Evolutionary conservation across 345 rosid species (phyloP).

Genomic region (Citrus mangshanensis): DNA sequence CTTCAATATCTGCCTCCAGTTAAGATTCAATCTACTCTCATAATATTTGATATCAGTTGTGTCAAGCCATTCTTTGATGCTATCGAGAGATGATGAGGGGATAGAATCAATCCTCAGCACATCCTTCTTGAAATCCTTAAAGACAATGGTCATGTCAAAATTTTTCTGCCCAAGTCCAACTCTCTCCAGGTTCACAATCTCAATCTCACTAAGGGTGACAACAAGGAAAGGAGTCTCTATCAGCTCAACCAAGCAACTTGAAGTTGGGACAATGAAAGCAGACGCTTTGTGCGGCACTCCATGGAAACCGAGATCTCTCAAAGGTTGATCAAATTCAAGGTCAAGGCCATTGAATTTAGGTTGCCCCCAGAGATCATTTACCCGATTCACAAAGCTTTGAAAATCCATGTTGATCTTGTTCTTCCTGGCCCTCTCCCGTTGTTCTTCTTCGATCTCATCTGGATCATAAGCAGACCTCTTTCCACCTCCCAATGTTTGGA

Average conservation of each 20-base stretch:
- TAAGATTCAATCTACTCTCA: slow-evolving; percentile 91
- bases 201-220: slow-evolving; percentile 82
- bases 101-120: slow-evolving; percentile 82
- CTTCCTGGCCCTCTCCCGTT: slow-evolving; percentile 81
- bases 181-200: slow-evolving; percentile 95
- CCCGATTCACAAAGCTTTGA: slow-evolving; percentile 74
- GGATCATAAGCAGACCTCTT: slow-evolving; percentile 96
- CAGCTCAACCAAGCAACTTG: slow-evolving; percentile 87
- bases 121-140: slow-evolving; percentile 91
- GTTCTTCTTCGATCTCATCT: slow-evolving; percentile 93
- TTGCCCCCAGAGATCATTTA: slow-evolving; percentile 85
- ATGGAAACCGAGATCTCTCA: slow-evolving; percentile 90
- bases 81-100: slow-evolving; percentile 72
- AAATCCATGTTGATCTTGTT: slow-evolving; percentile 88
- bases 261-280: slow-evolving; percentile 83
- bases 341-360: slow-evolving; percentile 73
- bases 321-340: slow-evolving; percentile 96
- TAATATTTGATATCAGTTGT: slow-evolving; percentile 87
- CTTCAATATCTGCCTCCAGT: slow-evolving; percentile 90
- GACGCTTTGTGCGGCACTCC: slow-evolving; percentile 86
- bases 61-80: slow-evolving; percentile 95
- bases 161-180: slow-evolving; percentile 90
- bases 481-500: slow-evolving; percentile 84
- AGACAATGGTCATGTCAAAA: slow-evolving; percentile 87
- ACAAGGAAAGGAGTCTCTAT: slow-evolving; percentile 80